Conservation (phyloP, 306 rosid species). For the Casuarina equisetifolia region DNA sequence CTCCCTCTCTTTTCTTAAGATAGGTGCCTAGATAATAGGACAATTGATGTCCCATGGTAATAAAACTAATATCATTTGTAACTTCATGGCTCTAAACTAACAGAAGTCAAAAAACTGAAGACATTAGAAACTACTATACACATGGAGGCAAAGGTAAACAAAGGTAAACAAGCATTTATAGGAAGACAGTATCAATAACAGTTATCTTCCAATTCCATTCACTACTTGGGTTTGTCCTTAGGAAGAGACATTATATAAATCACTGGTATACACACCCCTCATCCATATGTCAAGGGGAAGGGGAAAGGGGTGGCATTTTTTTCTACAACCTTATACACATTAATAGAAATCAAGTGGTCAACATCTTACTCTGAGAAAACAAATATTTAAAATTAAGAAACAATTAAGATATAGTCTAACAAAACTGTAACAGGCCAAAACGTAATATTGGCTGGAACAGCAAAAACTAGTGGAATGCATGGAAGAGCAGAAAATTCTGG, state of each 20-base stretch:
- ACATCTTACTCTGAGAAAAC: background rate
- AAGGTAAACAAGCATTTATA: background rate
- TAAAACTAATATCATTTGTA: conserved; percentile 20
- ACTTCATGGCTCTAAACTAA: background rate
- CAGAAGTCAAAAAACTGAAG: background rate
- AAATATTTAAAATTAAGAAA: background rate
- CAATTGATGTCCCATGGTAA: background rate
- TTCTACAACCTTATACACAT: no score
- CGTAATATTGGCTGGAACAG: background rate
- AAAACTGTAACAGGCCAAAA: background rate
- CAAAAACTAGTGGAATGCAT: background rate
- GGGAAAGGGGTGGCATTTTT: no score
- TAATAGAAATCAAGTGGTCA: background rate
- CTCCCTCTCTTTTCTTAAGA: background rate
- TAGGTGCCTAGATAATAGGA: conserved; percentile 18
- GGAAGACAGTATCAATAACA: background rate
- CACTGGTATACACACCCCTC: no score
- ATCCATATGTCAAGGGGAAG: no score
- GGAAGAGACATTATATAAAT: background rate
- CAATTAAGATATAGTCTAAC: background rate
- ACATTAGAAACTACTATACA: background rate
- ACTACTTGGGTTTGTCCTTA: background rate
- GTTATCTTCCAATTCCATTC: background rate
- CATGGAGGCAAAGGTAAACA: background rate
- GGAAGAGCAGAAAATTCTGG: background rate